phyloP scores from a whole-genome alignment of 768 basidiomycete genomes.

The Pleurotus pulmonarius region DNA sequence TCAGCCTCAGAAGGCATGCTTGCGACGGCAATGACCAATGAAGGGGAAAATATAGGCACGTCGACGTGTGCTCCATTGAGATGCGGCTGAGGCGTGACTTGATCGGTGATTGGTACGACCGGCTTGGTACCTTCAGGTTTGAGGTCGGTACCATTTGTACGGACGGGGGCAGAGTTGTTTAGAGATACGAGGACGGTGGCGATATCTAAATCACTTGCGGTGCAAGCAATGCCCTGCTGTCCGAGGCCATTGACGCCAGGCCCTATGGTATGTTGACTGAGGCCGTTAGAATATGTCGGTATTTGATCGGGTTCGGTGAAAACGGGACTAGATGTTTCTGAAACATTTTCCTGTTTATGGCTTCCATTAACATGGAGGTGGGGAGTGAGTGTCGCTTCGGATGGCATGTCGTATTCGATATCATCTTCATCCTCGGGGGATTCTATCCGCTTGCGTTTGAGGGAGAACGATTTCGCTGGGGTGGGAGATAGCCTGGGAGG shows the following conservation, averaged over 20 bases:
- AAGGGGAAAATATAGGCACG: not conserved
- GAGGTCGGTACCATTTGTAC: not conserved
- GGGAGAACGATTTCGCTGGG: conserved; percentile 12
- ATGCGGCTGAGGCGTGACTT: not conserved
- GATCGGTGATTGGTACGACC: not conserved
- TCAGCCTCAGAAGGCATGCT: not conserved
- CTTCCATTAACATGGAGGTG: not conserved
- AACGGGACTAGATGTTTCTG: not conserved
- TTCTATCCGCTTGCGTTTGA: conserved; percentile 43
- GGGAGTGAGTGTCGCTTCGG: not conserved
- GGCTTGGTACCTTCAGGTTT: not conserved
- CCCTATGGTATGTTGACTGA: not conserved
- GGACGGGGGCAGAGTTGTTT: not conserved
- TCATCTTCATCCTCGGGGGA: conserved; percentile 28
- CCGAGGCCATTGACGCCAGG: conserved; percentile 1
- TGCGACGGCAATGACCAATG: not conserved
- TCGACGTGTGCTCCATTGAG: conserved; percentile 1
- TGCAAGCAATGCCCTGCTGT: not conserved
- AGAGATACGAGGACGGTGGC: not conserved
- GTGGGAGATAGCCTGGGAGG: not conserved
- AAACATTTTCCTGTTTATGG: not conserved
- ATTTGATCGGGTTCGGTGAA: not conserved
- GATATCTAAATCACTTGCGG: not conserved
- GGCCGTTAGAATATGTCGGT: not conserved
- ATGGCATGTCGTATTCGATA: conserved; percentile 2